Evolutionary conservation across 768 basidiomycete species (phyloP).

Genomic region (Suillus bovinus): DNA sequence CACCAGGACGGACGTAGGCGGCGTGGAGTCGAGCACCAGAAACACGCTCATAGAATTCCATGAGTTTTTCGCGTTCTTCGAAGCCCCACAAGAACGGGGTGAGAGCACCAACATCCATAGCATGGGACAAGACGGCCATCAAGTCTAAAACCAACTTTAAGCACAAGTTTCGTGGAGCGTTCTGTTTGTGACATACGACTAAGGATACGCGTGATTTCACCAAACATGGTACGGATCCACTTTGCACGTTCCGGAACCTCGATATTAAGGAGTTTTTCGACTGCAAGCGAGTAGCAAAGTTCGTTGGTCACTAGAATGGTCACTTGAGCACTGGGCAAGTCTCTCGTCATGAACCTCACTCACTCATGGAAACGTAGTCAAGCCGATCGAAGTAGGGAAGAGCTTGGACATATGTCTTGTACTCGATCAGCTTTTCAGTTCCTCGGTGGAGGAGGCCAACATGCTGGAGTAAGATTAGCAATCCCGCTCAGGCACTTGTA

Average conservation of each 20-base stretch:
- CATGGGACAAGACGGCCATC: conserved; percentile 95
- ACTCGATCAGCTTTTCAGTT: conserved; percentile 98
- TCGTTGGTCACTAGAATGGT: conserved; percentile 89
- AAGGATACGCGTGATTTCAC: conserved; percentile 93
- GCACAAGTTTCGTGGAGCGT: background rate
- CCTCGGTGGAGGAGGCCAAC: conserved; percentile 96
- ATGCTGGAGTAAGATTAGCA: conserved; percentile 52
- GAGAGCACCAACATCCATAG: conserved; percentile 96
- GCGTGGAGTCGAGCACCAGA: conserved; percentile 97
- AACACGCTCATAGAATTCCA: conserved; percentile 99
- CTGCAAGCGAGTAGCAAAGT: conserved; percentile 93
- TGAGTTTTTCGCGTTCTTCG: conserved; percentile 99
- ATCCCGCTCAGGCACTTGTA: background rate
- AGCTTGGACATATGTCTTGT: conserved; percentile 97
- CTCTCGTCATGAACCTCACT: conserved; percentile 28
- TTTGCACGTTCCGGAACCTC: conserved; percentile 96
- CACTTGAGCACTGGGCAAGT: conserved; percentile 1
- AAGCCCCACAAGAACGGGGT: conserved; percentile 99
- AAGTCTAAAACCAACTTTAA: conserved; percentile 53
- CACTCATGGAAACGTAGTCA: conserved; percentile 99
- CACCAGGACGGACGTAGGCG: conserved; percentile 97
- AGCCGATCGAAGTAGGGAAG: conserved; percentile 98
- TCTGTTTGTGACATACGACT: conserved; percentile 64
- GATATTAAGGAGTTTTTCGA: conserved; percentile 97
- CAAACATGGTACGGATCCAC: conserved; percentile 97